phyloP scores from a whole-genome alignment of 2,329 filamentous ascomycete genomes.

The Fusarium pilosicola region DNA sequence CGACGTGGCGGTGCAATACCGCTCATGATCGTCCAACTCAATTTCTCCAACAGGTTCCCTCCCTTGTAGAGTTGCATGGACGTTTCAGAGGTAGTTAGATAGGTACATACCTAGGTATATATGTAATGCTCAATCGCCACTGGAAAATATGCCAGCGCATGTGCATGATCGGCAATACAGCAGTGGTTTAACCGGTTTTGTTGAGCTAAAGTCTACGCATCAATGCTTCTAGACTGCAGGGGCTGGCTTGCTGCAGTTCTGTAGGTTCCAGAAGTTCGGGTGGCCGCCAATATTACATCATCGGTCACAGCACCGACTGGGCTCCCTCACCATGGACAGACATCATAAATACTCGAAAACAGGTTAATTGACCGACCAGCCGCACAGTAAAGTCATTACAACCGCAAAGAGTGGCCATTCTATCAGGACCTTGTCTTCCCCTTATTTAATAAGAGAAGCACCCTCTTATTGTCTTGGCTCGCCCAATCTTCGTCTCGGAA shows the following conservation, averaged over 20 bases:
- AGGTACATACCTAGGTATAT: background rate
- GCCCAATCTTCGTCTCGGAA: constrained; percentile 22
- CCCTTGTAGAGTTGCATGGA: background rate
- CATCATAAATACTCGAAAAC: constrained; percentile 32
- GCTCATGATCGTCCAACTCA: background rate
- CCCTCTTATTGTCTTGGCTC: constrained; percentile 13
- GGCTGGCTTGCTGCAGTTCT: constrained; percentile 4
- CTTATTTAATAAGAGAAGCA: constrained; percentile 8
- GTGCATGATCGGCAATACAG: constrained; percentile 23
- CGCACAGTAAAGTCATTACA: constrained; percentile 1
- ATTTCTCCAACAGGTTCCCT: constrained; percentile 19
- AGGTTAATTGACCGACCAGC: constrained; percentile 29
- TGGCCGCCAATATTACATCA: constrained; percentile 42
- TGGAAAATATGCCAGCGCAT: constrained; percentile 24
- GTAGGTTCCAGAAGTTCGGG: constrained; percentile 24
- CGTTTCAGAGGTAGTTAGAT: constrained; percentile 12
- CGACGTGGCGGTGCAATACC: constrained; percentile 35
- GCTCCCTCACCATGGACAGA: constrained; percentile 33
- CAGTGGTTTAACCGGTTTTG: constrained; percentile 22
- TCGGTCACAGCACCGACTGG: constrained; percentile 20
- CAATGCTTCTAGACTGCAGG: constrained; percentile 9
- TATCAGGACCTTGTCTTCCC: background rate
- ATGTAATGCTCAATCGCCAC: constrained; percentile 18
- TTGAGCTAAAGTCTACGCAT: constrained; percentile 5
- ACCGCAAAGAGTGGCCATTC: constrained; percentile 3